A percentile compares a stretch with the other conserved stretches of the same genome.
These are phyloP conservation scores for Schrenkiella parvula DNA, from an alignment of 345 rosid species.

Conservation along the genomic window DNA sequence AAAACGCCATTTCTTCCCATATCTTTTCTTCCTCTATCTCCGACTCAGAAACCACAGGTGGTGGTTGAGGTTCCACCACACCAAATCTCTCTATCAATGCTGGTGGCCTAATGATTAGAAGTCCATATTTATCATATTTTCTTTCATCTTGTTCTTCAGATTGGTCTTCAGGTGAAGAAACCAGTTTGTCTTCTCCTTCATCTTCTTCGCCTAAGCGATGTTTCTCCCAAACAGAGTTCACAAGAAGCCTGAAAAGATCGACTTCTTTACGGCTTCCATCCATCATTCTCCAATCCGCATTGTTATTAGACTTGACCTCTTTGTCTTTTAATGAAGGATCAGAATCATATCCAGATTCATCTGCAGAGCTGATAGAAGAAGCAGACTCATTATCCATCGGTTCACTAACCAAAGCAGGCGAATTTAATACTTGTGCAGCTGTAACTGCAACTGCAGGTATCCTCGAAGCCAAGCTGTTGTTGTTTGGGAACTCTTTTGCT, in stretches of 20 bases:
- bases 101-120: slow-evolving; percentile 24
- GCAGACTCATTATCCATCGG: background rate
- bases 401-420: slow-evolving; percentile 7
- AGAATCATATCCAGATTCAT: slow-evolving; percentile 26
- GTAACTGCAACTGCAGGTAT: slow-evolving; percentile 7
- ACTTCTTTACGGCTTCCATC: slow-evolving; percentile 23
- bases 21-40: background rate
- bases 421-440: background rate
- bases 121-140: slow-evolving; percentile 18
- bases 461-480: background rate
- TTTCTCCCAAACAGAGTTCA: slow-evolving; percentile 29
- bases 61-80: slow-evolving; percentile 12
- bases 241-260: slow-evolving; percentile 30
- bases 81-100: slow-evolving; percentile 15
- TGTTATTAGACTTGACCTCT: slow-evolving; percentile 8
- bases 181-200: background rate
- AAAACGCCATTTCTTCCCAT: slow-evolving; percentile 19
- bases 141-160: slow-evolving; percentile 12
- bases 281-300: slow-evolving; percentile 3
- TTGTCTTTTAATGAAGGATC: slow-evolving; percentile 19
- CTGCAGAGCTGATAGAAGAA: slow-evolving; percentile 19
- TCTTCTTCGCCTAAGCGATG: slow-evolving; percentile 9
- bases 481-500: background rate
- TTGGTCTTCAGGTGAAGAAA: slow-evolving; percentile 20
- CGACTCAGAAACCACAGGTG: background rate